phyloP scores from a whole-genome alignment of 768 basidiomycete species.

The Tephrocybe sp. region DNA sequence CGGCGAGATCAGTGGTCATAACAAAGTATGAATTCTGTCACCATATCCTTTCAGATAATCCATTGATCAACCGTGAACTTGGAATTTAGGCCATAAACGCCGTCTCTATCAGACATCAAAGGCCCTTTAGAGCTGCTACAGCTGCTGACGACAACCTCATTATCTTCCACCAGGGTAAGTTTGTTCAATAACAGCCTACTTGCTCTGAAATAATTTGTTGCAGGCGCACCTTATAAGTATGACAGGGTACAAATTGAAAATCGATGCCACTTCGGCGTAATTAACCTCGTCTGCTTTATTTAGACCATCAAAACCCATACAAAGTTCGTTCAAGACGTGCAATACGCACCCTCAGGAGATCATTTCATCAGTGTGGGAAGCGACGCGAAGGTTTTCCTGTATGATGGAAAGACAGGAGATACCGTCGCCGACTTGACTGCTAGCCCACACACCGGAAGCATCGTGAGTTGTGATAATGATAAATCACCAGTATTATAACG shows the following conservation, averaged over 20 bases:
- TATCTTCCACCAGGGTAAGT: slow-evolving; percentile 74
- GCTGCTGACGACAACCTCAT: slow-evolving; percentile 82
- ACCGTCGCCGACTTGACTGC: slow-evolving; percentile 67
- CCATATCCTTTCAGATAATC: too few relatives aligned
- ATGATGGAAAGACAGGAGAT: slow-evolving; percentile 88
- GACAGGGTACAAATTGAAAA: slow-evolving; percentile 56
- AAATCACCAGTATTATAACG: neutral
- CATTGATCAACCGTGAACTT: too few relatives aligned
- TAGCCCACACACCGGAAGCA: slow-evolving; percentile 68
- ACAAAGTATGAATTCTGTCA: slow-evolving; percentile 68
- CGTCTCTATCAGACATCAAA: slow-evolving; percentile 80
- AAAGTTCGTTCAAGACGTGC: slow-evolving; percentile 90
- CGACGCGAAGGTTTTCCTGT: slow-evolving; percentile 83
- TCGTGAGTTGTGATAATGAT: slow-evolving; percentile 53
- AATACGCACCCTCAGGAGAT: slow-evolving; percentile 77
- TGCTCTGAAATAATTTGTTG: neutral
- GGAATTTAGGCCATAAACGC: slow-evolving; percentile 71
- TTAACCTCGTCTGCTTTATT: neutral
- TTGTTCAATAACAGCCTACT: neutral
- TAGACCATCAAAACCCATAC: slow-evolving; percentile 86
- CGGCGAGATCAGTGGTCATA: slow-evolving; percentile 87
- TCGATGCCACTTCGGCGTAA: too few relatives aligned
- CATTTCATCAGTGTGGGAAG: slow-evolving; percentile 87
- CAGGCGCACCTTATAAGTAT: slow-evolving; percentile 86
- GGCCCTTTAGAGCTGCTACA: slow-evolving; percentile 90